Base-by-base conservation (phyloP, 169 alveolate species). In the Plasmodium inui region DNA sequence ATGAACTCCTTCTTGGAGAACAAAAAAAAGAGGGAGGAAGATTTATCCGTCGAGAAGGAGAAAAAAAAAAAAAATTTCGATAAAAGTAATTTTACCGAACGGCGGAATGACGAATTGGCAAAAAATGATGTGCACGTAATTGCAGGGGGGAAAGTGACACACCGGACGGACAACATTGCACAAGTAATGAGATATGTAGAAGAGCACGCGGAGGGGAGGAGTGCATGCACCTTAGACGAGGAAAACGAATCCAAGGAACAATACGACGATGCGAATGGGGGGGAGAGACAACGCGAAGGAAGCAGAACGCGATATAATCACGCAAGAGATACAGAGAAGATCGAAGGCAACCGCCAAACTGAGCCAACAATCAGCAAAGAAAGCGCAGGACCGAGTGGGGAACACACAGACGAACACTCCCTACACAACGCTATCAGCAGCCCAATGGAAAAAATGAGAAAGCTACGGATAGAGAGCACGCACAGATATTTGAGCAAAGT, bases 81-180 rank as follows among this genome's bases (percentile, higher is more conserved):
- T n/a, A 30, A 53, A 8, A 74, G 81, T 7, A 86, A 86, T 86
- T 86, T 86, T 76, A 86, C 57, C 22, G 93, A 74, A 19, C 46
- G 44, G 55, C 4, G 19, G 61, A 74, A 57, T 3, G 67, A 76
- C 1, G 93, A 86, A 17, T 12, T 73, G 50, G 46, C 26, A n/a
- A 57, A 84, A 84, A 86, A 86, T 10, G 28, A 8, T 70, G 37
- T 76, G 17, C 70, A 86, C 17, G 12, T 86, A 39, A 86, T 44
- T 74, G 6, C 41, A 41, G 28, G 41, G 44, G 70, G 46, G 39
- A 0, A 12, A 17, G 90, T n/a, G 26, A 22, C n/a, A 55, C 53
- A 61, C 26, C 57, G 8, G 17, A 12, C 30, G 26, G 28, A 17
- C 41, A 46, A 85, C 28, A 55, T n/a, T 50, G 34, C 55, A 32